Conservation (phyloP, 768 basidiomycete genomes). For the Cystoderma amianthinum region DNA sequence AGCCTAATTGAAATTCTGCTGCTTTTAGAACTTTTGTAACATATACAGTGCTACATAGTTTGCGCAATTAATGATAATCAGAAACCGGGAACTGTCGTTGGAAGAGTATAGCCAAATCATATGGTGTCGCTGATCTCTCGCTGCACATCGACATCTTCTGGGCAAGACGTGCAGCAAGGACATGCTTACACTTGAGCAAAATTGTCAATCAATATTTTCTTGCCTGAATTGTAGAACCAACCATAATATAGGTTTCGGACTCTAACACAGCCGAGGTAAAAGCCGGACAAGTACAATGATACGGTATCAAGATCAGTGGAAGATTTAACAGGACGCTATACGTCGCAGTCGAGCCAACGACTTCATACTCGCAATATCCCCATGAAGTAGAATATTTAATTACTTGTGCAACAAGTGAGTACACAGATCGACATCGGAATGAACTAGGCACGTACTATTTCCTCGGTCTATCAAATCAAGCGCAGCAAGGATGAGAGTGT, state of each 20-base stretch:
- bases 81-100: conserved; percentile 21
- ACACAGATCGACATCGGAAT: no score
- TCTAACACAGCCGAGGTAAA: conserved; percentile 60
- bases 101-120: conserved; percentile 43
- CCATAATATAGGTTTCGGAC: conserved; percentile 59
- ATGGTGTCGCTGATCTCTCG: conserved; percentile 36
- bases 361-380: conserved; percentile 57
- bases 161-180: conserved; percentile 61
- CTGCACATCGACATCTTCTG: conserved; percentile 42
- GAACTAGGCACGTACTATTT: conserved; percentile 50
- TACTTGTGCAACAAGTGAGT: conserved; percentile 46
- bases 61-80: background rate
- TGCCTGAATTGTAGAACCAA: conserved; percentile 14
- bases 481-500: conserved; percentile 58
- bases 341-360: conserved; percentile 57
- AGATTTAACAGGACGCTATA: conserved; percentile 52
- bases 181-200: conserved; percentile 65
- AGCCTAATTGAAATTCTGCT: background rate
- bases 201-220: background rate
- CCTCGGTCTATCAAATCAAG: conserved; percentile 72
- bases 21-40: background rate
- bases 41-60: background rate
- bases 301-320: conserved; percentile 27
- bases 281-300: conserved; percentile 73
- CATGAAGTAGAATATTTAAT: conserved; percentile 52